Evolutionary conservation across 108 stramenopile species (phyloP), one percentile per base, ranked within the genome.

Genomic region (Bacterosira constricta): DNA sequence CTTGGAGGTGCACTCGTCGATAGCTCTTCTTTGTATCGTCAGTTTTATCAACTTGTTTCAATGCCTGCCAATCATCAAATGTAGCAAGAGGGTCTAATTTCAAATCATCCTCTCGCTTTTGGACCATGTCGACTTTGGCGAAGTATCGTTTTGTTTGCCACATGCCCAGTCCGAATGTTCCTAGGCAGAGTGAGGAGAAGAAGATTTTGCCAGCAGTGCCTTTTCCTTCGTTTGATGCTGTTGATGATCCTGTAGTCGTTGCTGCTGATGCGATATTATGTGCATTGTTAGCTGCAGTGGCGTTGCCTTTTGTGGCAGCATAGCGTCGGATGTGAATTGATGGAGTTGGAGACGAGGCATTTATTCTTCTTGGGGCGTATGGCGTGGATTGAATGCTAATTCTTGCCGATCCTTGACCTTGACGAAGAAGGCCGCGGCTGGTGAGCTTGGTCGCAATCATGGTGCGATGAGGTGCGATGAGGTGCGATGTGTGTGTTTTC

Each of bases 91-190:
- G 88, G 27, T 65, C 71, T 75, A 84, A 62, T 6, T 32, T 45
- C 50, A 93, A 73, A 57, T 91, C 85, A n/a, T 66, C 63, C 21
- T 87, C 17, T 10, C 90, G 80, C 50, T 86, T 73, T 18, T 73
- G 53, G 12, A 90, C 80, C 61, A 85, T 52, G 1, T 82, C 75
- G 1, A 86, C 56, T 66, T 91, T 94, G 68, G 89, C 83, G 63
- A 89, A 84, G 34, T 86, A 88, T n/a, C 93, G 87, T 69, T 84
- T 69, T 12, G 87, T 78, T 47, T 94, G 93, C 93, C 93, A 94
- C 25, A 66, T 58, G 51, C 93, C 93, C 47, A 94, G 66, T 0
- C 82, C 88, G 65, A 94, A 94, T 11, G 93, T 94, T n/a, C 84
- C 70, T 26, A 79, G 89, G 75, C 89, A 90, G 26, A 94, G 72